A percentile compares a stretch with the other conserved stretches of the same genome.
phyloP scores from a whole-genome alignment of 257 asterid genomes.

The Paulownia fortunei region DNA sequence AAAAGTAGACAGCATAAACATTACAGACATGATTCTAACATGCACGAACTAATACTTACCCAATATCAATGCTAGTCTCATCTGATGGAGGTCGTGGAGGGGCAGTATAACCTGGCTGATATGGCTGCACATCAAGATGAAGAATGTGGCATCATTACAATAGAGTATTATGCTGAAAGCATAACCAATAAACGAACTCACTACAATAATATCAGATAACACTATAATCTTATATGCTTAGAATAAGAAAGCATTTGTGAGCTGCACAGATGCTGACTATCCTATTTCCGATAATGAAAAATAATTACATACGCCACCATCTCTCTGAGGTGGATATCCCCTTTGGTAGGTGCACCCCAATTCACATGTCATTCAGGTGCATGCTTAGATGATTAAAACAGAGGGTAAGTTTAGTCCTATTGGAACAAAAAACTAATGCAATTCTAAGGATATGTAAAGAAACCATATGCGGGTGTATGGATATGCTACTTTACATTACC shows the following conservation, averaged over 20 bases:
- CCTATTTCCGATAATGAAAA: not conserved
- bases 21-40: conserved; percentile 3
- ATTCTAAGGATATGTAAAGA: not conserved
- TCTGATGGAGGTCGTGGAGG: conserved; percentile 77
- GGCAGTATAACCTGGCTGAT: conserved; percentile 89
- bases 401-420: not conserved
- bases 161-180: not conserved
- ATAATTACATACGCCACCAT: not conserved
- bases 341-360: not conserved
- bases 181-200: not conserved
- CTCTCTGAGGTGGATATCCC: not conserved
- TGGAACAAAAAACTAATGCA: too few relatives aligned
- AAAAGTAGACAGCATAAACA: not conserved
- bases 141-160: conserved; percentile 22
- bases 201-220: not conserved
- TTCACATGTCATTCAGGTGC: too few relatives aligned
- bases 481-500: not conserved
- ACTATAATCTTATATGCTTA: not conserved
- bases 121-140: conserved; percentile 58
- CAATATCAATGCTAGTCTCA: conserved; percentile 82
- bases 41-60: conserved; percentile 51
- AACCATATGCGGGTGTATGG: not conserved
- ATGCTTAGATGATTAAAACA: not conserved
- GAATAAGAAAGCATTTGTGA: not conserved
- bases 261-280: not conserved